phyloP scores from a whole-genome alignment of 139 green algal genomes.

The Micractinium conductrix region DNA sequence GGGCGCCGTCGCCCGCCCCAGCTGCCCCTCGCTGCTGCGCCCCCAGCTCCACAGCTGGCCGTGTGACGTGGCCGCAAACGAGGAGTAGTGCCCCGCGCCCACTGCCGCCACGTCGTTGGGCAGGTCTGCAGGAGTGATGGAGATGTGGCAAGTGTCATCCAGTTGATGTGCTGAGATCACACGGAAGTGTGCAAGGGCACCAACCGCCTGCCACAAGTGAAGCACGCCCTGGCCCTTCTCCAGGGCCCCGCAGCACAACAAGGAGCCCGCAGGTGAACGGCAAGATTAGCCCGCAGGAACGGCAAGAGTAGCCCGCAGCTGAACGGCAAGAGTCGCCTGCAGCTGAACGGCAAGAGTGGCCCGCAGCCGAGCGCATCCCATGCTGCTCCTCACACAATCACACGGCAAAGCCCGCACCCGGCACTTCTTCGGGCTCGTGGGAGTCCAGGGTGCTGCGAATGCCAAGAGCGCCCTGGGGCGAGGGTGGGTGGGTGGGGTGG shows the following conservation, averaged over 20 bases:
- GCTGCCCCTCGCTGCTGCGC: conserved; percentile 36
- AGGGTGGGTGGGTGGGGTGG: too few relatives aligned
- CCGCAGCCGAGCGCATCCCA: not conserved
- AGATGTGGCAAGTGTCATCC: not conserved
- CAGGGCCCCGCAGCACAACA: too few relatives aligned
- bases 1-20: conserved; percentile 12
- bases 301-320: not conserved
- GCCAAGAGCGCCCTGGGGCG: conserved; percentile 41
- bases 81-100: conserved; percentile 47
- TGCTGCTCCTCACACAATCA: too few relatives aligned
- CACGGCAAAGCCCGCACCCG: too few relatives aligned
- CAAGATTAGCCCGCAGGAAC: too few relatives aligned
- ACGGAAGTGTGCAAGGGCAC: too few relatives aligned
- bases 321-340: not conserved
- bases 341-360: not conserved
- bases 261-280: too few relatives aligned
- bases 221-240: too few relatives aligned
- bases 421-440: conserved; percentile 44
- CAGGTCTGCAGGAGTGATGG: not conserved
- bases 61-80: conserved; percentile 38
- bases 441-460: not conserved
- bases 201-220: too few relatives aligned
- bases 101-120: conserved; percentile 26
- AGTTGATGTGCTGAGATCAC: too few relatives aligned
- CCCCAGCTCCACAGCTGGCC: conserved; percentile 22